Conservation (phyloP, 257 asterid species). For the Dorcoceras hygrometricum region DNA sequence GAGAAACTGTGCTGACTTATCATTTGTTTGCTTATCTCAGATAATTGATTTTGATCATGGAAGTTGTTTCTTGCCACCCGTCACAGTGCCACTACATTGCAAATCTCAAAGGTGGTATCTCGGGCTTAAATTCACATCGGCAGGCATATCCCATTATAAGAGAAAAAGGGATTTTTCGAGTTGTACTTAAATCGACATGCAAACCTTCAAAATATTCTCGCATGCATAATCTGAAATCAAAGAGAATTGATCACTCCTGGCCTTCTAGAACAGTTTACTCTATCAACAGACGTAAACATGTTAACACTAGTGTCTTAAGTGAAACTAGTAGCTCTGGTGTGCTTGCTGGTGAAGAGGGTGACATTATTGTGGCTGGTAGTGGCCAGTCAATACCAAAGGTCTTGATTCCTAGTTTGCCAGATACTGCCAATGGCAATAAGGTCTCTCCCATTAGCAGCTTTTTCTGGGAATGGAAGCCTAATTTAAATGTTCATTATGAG, state of each 20-base stretch:
- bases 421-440: conserved; percentile 43
- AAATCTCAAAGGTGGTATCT: conserved; percentile 33
- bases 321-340: conserved; percentile 38
- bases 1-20: conserved; percentile 18
- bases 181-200: conserved; percentile 22
- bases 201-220: conserved; percentile 27
- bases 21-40: conserved; percentile 39
- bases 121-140: conserved; percentile 28
- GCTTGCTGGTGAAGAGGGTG: conserved; percentile 48
- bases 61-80: conserved; percentile 47
- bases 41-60: conserved; percentile 45
- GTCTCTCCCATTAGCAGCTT: conserved; percentile 56
- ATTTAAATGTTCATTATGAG: conserved; percentile 72
- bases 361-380: conserved; percentile 29
- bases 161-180: conserved; percentile 27
- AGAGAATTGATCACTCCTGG: conserved; percentile 24
- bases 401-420: conserved; percentile 72
- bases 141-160: conserved; percentile 28
- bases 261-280: conserved; percentile 30
- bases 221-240: conserved; percentile 27
- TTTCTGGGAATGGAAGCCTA: conserved; percentile 89
- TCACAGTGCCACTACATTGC: conserved; percentile 31
- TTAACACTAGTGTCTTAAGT: conserved; percentile 38
- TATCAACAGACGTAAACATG: conserved; percentile 35
- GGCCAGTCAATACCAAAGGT: conserved; percentile 54